Percentiles rank a stretch among this genome's conserved stretches.
These are phyloP conservation scores for Vinca minor DNA, from an alignment of 257 asterid genomes.

Conservation along the genomic window DNA sequence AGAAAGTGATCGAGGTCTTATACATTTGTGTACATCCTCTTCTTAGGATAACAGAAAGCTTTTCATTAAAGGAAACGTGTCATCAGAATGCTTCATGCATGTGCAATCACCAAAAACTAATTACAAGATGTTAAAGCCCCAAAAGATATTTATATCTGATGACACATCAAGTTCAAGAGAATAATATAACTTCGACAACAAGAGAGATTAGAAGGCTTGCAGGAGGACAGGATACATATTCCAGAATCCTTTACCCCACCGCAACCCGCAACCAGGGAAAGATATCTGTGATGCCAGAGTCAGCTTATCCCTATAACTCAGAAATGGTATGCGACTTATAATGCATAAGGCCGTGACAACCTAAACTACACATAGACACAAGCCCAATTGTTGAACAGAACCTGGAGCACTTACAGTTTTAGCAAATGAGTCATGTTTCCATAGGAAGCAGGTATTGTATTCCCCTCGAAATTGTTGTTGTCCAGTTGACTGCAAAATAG, in stretches of 20 bases:
- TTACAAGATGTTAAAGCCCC: neutral
- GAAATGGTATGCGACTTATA: neutral
- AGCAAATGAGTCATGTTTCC: constrained; percentile 58
- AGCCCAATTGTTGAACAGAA: constrained; percentile 3
- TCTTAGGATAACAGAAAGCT: neutral
- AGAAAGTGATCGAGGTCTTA: neutral
- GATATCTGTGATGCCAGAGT: neutral
- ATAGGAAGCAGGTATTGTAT: constrained; percentile 55
- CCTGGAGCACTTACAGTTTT: constrained; percentile 58
- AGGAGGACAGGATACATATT: neutral
- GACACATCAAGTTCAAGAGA: neutral
- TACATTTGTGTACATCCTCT: neutral
- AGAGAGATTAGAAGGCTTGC: neutral
- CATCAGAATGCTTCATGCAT: neutral
- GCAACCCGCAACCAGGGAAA: neutral
- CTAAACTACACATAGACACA: neutral
- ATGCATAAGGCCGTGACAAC: neutral
- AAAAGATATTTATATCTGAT: neutral
- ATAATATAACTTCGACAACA: neutral
- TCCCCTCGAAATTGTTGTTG: constrained; percentile 70
- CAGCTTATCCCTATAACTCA: neutral
- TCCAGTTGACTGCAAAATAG: constrained; percentile 72
- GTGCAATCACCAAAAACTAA: neutral
- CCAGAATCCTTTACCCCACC: constrained; percentile 1
- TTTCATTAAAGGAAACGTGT: neutral